phyloP scores from a whole-genome alignment of 2,329 filamentous ascomycete genomes.

The Colletotrichum sp. region DNA sequence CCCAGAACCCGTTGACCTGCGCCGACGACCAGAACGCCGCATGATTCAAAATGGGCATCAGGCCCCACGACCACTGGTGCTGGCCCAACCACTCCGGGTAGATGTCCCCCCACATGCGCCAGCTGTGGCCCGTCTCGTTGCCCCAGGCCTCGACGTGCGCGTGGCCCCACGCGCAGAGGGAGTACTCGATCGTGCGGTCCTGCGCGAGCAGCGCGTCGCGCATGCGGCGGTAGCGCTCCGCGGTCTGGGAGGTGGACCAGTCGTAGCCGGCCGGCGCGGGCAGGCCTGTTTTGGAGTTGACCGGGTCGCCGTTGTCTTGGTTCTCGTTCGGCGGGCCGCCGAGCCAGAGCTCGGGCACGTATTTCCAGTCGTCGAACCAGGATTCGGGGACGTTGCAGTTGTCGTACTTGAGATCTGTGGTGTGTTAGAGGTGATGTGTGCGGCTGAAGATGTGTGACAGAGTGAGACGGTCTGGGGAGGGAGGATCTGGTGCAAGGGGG shows the following conservation, averaged over 20 bases:
- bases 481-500: neutral
- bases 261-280: conserved; percentile 54
- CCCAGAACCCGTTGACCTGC: conserved; percentile 48
- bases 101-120: conserved; percentile 51
- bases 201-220: conserved; percentile 52
- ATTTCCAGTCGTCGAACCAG: conserved; percentile 39
- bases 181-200: conserved; percentile 53
- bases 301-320: conserved; percentile 25
- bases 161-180: conserved; percentile 59
- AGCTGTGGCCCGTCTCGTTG: conserved; percentile 50
- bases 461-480: neutral
- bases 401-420: conserved; percentile 59
- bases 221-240: conserved; percentile 54
- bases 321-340: conserved; percentile 34
- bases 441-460: neutral
- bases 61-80: conserved; percentile 26
- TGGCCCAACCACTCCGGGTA: conserved; percentile 37
- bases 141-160: conserved; percentile 57
- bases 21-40: conserved; percentile 48
- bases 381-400: conserved; percentile 52
- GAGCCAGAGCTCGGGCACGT: conserved; percentile 28
- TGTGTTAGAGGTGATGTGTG: neutral
- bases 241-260: conserved; percentile 52
- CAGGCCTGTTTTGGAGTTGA: conserved; percentile 32
- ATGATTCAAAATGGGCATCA: conserved; percentile 49